Base-by-base conservation (phyloP, 1,284 basidiomycete genomes). In the Leccinum variabile region DNA sequence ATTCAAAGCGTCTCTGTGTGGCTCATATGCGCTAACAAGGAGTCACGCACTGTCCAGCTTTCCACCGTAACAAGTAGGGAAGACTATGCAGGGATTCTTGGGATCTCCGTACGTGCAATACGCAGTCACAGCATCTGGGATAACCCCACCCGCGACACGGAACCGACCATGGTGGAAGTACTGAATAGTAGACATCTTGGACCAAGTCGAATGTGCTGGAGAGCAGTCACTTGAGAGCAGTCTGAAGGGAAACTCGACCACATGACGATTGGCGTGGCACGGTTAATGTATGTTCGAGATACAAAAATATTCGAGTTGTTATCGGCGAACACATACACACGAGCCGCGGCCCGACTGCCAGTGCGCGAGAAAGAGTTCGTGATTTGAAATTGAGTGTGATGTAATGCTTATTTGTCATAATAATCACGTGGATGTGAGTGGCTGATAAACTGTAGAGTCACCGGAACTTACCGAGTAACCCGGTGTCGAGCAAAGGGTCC, bases 61-160 rank as follows among this genome's bases (percentile, higher is more conserved):
- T 41, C 72, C 75, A 30, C 78, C 76, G 58, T 76, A 79, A 46
- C 78, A 79, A n/a, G 77, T 79, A 18, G 75, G 75, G 63, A 75
- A 78, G 37, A 79, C 77, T 30, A 79, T 72, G 62, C 77, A 78
- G 4, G 78, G 78, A 28, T 77, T 77, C 37, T 63, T 63, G 14
- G 72, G 70, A 60, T 78, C 67, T 14, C 77, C 77, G 32, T 75
- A 77, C 0, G 77, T 77, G 64, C 76, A 70, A 60, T 77, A 79
- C 25, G 77, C 78, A 37, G 77, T 79, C 14, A 78, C 67, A 16
- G 78, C 76, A 62, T 78, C 72, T 1, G 77, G 76, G 35, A 79
- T 64, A n/a, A 77, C 66, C 11, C 77, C 77, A 16, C 78, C 77
- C 13, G 73, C 62, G 39, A 78, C 73, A 39, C 67, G 67, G 58